These are phyloP conservation scores for Aspergillus sp. DNA, from an alignment of 2,329 filamentous ascomycete species.

Conservation along the genomic window DNA sequence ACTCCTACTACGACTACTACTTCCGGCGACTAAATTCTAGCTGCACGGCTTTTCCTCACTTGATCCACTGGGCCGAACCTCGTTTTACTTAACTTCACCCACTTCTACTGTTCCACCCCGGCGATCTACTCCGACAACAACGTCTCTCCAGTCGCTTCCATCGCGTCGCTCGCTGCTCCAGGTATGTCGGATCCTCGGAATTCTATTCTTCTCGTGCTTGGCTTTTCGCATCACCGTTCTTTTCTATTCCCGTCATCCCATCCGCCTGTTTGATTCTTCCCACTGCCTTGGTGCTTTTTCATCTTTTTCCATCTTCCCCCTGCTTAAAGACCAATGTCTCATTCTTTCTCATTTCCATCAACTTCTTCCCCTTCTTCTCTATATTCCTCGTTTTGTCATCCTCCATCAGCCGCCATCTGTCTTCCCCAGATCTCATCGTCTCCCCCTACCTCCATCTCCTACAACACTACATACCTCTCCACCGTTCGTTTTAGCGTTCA, in stretches of 20 bases:
- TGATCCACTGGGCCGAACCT: constrained; percentile 20
- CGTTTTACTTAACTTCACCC: constrained; percentile 13
- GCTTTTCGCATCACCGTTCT: not conserved
- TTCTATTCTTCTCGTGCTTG: not conserved
- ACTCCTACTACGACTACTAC: constrained; percentile 9
- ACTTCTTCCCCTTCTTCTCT: not conserved
- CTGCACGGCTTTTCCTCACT: constrained; percentile 4
- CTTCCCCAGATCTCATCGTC: not conserved
- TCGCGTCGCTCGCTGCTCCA: not conserved
- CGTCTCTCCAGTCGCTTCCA: not conserved
- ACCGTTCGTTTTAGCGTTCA: too few species aligned
- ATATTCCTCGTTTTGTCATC: not conserved
- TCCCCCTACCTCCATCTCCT: not conserved
- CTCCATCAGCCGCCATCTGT: not conserved
- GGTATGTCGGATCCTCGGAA: not conserved
- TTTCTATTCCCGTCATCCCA: not conserved
- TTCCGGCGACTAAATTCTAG: constrained; percentile 14
- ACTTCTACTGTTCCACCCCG: constrained; percentile 1
- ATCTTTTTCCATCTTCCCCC: not conserved
- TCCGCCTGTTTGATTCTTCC: too few species aligned
- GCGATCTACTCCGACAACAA: constrained; percentile 1
- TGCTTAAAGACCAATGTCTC: too few species aligned
- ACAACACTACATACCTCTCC: not conserved
- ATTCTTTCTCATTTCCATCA: not conserved
- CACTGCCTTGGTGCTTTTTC: too few species aligned